Percentiles rank a stretch among this genome's conserved stretches.
phyloP scores from a whole-genome alignment of 345 rosid genomes.

The Lepidium didymum region DNA sequence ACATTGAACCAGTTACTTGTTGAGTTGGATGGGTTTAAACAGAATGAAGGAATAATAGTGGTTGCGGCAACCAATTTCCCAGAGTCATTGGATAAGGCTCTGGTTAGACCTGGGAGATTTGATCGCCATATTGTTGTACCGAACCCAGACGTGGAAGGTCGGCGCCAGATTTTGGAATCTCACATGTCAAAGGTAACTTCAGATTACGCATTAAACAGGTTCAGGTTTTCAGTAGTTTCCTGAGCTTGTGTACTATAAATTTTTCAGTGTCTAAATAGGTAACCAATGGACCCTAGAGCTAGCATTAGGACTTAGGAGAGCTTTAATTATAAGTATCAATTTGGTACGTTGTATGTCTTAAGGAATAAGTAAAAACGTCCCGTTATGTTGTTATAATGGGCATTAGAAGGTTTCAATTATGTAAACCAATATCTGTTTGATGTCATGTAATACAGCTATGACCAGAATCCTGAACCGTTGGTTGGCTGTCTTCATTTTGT shows the following conservation, averaged over 20 bases:
- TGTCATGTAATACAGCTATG: not conserved
- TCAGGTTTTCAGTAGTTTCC: not conserved
- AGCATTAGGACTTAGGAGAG: not conserved
- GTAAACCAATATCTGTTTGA: not conserved
- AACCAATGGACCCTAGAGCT: not conserved
- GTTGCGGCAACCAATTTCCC: slow-evolving; percentile 97
- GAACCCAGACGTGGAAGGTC: slow-evolving; percentile 95
- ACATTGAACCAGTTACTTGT: slow-evolving; percentile 92
- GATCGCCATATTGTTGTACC: slow-evolving; percentile 92
- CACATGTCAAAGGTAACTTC: slow-evolving; percentile 92
- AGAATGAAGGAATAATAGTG: slow-evolving; percentile 93
- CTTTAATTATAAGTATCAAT: not conserved
- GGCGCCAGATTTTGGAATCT: slow-evolving; percentile 89
- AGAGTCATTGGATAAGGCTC: slow-evolving; percentile 86
- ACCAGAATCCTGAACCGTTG: not conserved
- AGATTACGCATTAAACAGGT: not conserved
- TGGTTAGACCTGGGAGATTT: slow-evolving; percentile 96
- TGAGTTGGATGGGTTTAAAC: slow-evolving; percentile 96
- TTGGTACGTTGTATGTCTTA: not conserved
- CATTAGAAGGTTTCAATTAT: not conserved
- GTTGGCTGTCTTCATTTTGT: not conserved
- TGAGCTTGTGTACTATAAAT: not conserved
- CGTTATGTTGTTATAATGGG: not conserved
- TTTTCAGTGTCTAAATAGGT: not conserved
- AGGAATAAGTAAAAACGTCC: too few species aligned